These are phyloP conservation scores for Lodderomyces orthopsilosis DNA, from an alignment of 1,139 yeast species.

Conservation along the genomic window DNA sequence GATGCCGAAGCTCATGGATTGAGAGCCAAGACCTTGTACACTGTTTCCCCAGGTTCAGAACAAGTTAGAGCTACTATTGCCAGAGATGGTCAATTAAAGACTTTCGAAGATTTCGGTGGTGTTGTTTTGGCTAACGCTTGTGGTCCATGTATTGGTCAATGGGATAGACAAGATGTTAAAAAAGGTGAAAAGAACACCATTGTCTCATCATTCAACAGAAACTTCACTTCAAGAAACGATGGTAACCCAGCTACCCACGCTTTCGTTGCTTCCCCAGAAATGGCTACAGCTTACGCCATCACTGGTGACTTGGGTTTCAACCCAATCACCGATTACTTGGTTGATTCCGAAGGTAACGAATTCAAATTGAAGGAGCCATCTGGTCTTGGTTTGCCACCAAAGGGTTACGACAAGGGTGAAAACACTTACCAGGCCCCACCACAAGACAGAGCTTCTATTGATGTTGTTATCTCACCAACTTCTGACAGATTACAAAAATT, in stretches of 20 bases:
- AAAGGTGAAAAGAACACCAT: constrained; percentile 98
- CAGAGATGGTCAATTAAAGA: constrained; percentile 91
- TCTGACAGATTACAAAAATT: constrained; percentile 60
- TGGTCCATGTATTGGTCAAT: constrained; percentile 99
- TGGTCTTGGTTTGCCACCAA: constrained; percentile 90
- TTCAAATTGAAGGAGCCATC: constrained; percentile 87
- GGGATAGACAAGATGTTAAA: constrained; percentile 97
- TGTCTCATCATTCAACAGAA: constrained; percentile 98
- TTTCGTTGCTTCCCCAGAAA: constrained; percentile 97
- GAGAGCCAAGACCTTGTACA: constrained; percentile 84
- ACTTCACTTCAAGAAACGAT: constrained; percentile 97
- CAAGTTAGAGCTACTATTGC: constrained; percentile 98
- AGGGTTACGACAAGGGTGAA: constrained; percentile 92
- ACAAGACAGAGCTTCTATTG: constrained; percentile 71
- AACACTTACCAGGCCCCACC: constrained; percentile 99
- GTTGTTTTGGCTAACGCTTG: constrained; percentile 96
- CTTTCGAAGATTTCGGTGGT: constrained; percentile 93
- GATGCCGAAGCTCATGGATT: constrained; percentile 92
- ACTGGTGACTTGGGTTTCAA: constrained; percentile 98
- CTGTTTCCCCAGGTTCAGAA: constrained; percentile 98
- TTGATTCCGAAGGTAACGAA: constrained; percentile 93
- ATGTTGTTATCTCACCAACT: constrained; percentile 76
- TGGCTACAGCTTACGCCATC: constrained; percentile 93
- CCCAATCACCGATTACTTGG: constrained; percentile 93
- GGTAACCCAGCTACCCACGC: constrained; percentile 99